Base-by-base conservation (phyloP, 495 filamentous ascomycete genomes). In the Geoglossum glabrum region DNA sequence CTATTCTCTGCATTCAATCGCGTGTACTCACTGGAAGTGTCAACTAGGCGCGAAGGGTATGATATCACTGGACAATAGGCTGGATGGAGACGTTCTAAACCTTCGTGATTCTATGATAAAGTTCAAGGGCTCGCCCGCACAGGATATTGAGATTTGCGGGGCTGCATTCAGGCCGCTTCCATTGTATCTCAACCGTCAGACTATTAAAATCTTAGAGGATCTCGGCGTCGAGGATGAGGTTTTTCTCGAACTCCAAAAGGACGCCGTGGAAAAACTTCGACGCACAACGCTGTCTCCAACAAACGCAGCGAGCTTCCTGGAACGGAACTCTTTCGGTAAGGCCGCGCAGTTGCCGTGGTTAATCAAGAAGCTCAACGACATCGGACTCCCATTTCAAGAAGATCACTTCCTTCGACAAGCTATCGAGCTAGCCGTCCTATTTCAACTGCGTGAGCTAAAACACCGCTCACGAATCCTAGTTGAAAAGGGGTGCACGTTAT, bases 151-250 rank as follows among this genome's bases (percentile, higher is more conserved):
- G 60, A 86, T 94, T 57, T 92, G 87, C 63, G 83, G 80, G 45
- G 71, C 77, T 40, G 78, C 76, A 1, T 77, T 74, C 25, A 78
- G 73, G 45, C 82, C 82, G 0, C 73, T 90, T 15, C 78, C 80
- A 0, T 71, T 86, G 61, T 75, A 79, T 38, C 75, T 94, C 1
- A 90, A 90, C 64, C 78, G 80, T 0, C 84, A 84, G 54, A 66
- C 86, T 36, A 86, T 94, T 64, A 90, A 93, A 65, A 85, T 90
- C 28, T 64, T 93, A 31, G 87, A 94, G 61, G 87, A 92, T 61
- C 73, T 83, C 30, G 68, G 72, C 1, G 79, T 85, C 0, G 64
- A 71, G 0, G 62, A 66, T 7, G 34, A 69, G 0, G 77, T 75
- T 62, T 87, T 93, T 62, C 65, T 83, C 10, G 58, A 73, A 0